These are phyloP conservation scores for Leptographium procerum DNA, from an alignment of 2,329 filamentous ascomycete genomes.

Conservation along the genomic window DNA sequence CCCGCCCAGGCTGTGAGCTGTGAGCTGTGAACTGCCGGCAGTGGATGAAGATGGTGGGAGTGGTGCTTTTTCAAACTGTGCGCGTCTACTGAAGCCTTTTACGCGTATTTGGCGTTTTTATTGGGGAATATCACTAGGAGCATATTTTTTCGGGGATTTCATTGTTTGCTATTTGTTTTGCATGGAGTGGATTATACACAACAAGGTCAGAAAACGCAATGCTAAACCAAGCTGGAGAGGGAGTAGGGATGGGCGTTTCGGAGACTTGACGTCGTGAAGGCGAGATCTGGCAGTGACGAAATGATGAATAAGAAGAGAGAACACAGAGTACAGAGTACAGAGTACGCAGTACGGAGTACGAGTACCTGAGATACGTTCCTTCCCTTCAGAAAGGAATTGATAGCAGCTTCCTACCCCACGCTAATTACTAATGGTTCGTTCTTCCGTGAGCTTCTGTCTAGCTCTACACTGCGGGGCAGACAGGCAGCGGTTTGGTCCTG, in stretches of 20 bases:
- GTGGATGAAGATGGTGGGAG: not conserved
- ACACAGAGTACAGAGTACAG: not conserved
- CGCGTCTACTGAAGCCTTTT: not conserved
- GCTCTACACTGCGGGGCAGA: slow-evolving; percentile 3
- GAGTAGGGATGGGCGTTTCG: not conserved
- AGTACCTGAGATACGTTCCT: no score
- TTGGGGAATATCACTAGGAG: not conserved
- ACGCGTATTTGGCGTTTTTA: not conserved
- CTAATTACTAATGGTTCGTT: slow-evolving; percentile 1
- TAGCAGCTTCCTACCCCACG: not conserved
- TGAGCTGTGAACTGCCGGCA: no score
- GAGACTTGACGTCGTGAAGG: not conserved
- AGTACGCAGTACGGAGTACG: no score
- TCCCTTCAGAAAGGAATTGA: no score
- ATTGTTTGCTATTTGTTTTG: not conserved
- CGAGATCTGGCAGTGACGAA: not conserved
- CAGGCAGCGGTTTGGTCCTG: no score
- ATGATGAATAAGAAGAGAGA: not conserved
- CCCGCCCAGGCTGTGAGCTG: slow-evolving; percentile 9
- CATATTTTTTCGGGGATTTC: not conserved
- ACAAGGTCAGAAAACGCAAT: not conserved
- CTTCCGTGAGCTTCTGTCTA: slow-evolving; percentile 9
- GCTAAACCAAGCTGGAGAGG: not conserved
- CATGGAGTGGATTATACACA: not conserved
- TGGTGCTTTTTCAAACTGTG: not conserved